Evolutionary conservation across 176 grass and related monocot species (phyloP).

Genomic region (Alopecurus myosuroides): DNA sequence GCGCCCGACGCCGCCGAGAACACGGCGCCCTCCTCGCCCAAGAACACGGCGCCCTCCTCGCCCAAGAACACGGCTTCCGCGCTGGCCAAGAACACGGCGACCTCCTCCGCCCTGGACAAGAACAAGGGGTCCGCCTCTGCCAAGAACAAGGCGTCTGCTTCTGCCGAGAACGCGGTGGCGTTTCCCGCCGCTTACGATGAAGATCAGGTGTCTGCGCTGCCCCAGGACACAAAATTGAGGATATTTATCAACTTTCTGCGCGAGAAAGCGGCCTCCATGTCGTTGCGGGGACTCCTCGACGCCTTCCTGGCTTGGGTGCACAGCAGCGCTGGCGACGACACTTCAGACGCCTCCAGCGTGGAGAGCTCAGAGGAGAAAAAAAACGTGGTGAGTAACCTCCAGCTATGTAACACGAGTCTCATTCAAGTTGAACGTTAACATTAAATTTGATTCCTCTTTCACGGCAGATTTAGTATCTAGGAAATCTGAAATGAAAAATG

Average conservation of each 20-base stretch:
- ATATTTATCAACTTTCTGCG: background rate
- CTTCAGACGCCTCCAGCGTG: too few species aligned
- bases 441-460: background rate
- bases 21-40: background rate
- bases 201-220: background rate
- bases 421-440: background rate
- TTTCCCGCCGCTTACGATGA: background rate
- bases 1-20: background rate
- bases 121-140: background rate
- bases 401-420: background rate
- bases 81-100: background rate
- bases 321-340: background rate
- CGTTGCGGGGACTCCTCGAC: background rate
- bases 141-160: background rate
- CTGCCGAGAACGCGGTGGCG: background rate
- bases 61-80: background rate
- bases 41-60: background rate
- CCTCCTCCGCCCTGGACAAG: background rate
- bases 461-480: background rate
- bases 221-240: background rate
- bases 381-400: background rate
- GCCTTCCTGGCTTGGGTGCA: background rate
- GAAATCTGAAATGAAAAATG: background rate
- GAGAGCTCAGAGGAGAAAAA: too few species aligned
- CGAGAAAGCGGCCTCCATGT: background rate